phyloP scores from a whole-genome alignment of 2,329 filamentous ascomycete genomes.

The Colletotrichum salicis region DNA sequence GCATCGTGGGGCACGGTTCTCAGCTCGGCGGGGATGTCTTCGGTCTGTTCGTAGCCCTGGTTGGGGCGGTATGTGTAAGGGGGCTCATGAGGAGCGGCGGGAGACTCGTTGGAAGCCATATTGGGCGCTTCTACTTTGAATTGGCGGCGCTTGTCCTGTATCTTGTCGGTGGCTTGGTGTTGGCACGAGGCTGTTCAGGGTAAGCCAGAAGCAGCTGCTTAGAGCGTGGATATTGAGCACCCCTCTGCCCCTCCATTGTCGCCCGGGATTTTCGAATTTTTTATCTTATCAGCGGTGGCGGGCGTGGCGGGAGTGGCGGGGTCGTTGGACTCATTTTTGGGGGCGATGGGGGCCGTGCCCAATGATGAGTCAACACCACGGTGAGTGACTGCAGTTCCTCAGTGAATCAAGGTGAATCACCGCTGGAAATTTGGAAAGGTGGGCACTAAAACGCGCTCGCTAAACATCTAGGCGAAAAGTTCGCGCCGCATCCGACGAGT shows the following conservation, averaged over 20 bases:
- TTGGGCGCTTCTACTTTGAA: neutral
- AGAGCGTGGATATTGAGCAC: neutral
- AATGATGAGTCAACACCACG: conserved; percentile 28
- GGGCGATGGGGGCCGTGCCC: conserved; percentile 3
- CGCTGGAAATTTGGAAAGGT: neutral
- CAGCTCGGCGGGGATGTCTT: conserved; percentile 37
- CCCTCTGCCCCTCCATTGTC: conserved; percentile 28
- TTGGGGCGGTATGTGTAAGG: conserved; percentile 56
- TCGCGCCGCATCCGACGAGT: neutral
- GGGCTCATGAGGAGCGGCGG: conserved; percentile 57
- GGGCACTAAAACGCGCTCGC: neutral
- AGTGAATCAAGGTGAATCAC: conserved; percentile 16
- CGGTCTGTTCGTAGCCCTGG: conserved; percentile 54
- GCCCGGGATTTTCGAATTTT: conserved; percentile 27
- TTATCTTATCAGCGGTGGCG: conserved; percentile 35
- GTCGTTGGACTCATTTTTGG: conserved; percentile 6
- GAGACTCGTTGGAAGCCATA: conserved; percentile 40
- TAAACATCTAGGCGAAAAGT: conserved; percentile 1
- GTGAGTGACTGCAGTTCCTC: neutral
- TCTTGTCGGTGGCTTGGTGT: neutral
- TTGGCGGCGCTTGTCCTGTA: neutral
- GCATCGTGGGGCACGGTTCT: conserved; percentile 18
- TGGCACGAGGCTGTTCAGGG: neutral
- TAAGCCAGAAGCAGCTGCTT: neutral
- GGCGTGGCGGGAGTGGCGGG: conserved; percentile 27